Evolutionary conservation across 2,329 filamentous ascomycete genomes (phyloP).

Genomic region (Fusarium duplospermum): DNA sequence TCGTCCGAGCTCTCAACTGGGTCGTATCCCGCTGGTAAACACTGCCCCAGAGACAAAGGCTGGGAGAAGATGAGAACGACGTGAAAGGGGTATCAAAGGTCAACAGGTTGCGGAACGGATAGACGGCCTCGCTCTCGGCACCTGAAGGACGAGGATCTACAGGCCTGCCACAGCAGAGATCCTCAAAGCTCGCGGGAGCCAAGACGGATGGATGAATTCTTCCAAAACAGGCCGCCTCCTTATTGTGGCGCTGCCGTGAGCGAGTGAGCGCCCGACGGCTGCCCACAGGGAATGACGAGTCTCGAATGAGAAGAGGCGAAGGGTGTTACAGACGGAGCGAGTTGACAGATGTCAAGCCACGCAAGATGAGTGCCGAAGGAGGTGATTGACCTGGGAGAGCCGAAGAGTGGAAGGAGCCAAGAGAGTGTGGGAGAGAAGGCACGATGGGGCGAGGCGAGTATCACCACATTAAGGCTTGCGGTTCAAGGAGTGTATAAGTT

Average conservation of each 20-base stretch:
- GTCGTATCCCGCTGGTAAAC: neutral
- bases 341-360: slow-evolving; percentile 1
- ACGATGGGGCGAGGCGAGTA: neutral
- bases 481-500: neutral
- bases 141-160: neutral
- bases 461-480: neutral
- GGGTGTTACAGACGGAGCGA: neutral
- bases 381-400: neutral
- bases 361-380: neutral
- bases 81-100: neutral
- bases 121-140: neutral
- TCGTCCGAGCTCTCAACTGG: neutral
- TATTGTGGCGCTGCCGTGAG: neutral
- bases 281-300: slow-evolving; percentile 19
- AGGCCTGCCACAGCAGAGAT: neutral
- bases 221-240: neutral
- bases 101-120: neutral
- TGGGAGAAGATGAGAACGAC: neutral
- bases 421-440: neutral
- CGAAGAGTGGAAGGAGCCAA: neutral
- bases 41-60: neutral
- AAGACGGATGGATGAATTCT: neutral
- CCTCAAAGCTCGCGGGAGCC: neutral
- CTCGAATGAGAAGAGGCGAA: neutral
- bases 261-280: slow-evolving; percentile 12